Evolutionary conservation across 768 basidiomycete genomes (phyloP), one percentile per base, ranked within the genome.

Genomic region (Termitomyces sp.): DNA sequence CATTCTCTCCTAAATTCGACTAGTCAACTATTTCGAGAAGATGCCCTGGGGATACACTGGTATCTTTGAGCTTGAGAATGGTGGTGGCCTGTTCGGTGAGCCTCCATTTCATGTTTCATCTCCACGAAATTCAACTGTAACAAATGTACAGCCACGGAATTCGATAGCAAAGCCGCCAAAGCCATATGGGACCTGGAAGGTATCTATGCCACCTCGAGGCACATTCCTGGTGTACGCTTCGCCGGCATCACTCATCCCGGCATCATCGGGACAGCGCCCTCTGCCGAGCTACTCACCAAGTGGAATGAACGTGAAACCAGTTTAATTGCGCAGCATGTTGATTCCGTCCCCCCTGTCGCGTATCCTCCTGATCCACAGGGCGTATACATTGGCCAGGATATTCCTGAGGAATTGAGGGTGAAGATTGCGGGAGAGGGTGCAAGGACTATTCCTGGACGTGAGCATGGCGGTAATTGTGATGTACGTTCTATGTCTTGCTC

Each of bases 41-140:
- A 87, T 87, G 87, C 88, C 88, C 0, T 92, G 88, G 89, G 89
- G 89, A 0, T 91, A 89, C 66, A 89, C 88, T 1, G 87, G 88
- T 18, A 87, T 91, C 59, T 89, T 89, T 65, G 87, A 89, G 62
- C 78, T 87, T 13, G 76, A 82, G 54, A 89, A 91, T 57, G 88
- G 88, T 2, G 87, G 88, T 13, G 88, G 86, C 7, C 73, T 88
- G 18, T 90, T 88, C 64, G 86, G 85, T 83, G 65, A 49, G 53
- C 30, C 2, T 39, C 6, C 47, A 30, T 22, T 18, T 5, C 20
- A 32, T 6, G 3, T n/a, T 20, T 42, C 10, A 30, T 22, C 18
- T 24, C 18, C 4, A n/a, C 16, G n/a, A 18, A 12, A n/a, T 8
- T 27, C 10, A 24, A 43, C 20, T 10, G 22, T 24, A 34, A 34